Base-by-base conservation (phyloP, 2,329 filamentous ascomycete genomes). In the Apiospora saccharicola region DNA sequence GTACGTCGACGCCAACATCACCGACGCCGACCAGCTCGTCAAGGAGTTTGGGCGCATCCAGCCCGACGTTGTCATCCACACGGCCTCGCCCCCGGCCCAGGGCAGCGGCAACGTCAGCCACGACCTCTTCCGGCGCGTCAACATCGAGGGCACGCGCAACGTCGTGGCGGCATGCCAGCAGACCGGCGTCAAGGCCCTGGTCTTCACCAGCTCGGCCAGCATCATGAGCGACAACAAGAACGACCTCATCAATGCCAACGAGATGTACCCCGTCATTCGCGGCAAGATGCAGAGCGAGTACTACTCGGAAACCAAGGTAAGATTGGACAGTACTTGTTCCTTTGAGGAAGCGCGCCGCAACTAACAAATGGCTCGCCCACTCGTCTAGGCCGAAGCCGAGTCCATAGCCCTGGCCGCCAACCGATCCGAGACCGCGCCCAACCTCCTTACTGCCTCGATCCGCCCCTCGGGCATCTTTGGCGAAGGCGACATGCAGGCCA, bases 401-500 rank as follows among this genome's bases (percentile, higher is more conserved):
- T 87, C 91, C 74, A 85, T 95, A 70, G 94, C 97, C 75, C 86
- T 98, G 71, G 86, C 90, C 70, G 93, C 93, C 78, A 96, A 94
- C 86, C 90, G 91, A 73, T 76, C 85, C 69, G 86, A 83, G 77
- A 76, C 87, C 79, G 72, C 64, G 71, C 84, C 86, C 70, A 84
- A 85, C 61, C 90, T 97, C 82, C 86, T 94, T 13, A 97, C 95
- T n/a, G 90, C 90, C 78, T 88, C 95, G 43, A 89, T 98, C 75
- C 93, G 96, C 22, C 94, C 95, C 8, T 93, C 94, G 16, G 94
- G 94, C 76, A 97, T 98, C 81, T 94, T 98, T 79, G 96, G 96
- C 78, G 94, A 96, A 80, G 94, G 94, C 77, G 96, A 99, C 84
- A 90, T 90, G 70, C 92, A 95, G 80, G 83, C 92, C 19, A 90